Conservation (phyloP, 2,329 filamentous ascomycete species). For the Triangularia verruculosa region DNA sequence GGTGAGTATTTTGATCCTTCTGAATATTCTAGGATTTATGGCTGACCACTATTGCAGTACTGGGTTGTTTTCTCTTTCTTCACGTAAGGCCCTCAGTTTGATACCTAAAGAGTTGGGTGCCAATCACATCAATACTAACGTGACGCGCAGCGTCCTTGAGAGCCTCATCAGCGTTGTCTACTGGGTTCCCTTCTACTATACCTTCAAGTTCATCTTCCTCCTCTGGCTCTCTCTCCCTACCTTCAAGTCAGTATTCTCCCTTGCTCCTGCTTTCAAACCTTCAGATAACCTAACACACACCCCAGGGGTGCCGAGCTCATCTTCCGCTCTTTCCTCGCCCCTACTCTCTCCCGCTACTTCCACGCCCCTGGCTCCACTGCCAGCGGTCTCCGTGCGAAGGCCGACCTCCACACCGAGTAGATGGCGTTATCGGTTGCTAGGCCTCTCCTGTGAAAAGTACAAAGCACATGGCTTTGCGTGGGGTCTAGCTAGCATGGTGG, state of each 20-base stretch:
- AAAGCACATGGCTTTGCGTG: conserved; percentile 26
- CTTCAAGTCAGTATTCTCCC: conserved; percentile 68
- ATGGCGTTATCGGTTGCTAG: conserved; percentile 3
- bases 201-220: conserved; percentile 97
- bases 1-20: conserved; percentile 44
- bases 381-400: conserved; percentile 84
- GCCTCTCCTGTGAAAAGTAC: conserved; percentile 12
- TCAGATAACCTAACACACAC: conserved; percentile 21
- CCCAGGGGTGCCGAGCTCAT: conserved; percentile 87
- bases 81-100: conserved; percentile 48
- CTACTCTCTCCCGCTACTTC: conserved; percentile 93
- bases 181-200: conserved; percentile 99
- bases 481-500: conserved; percentile 5
- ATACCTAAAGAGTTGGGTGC: not conserved
- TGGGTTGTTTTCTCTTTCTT: conserved; percentile 85
- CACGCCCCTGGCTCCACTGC: conserved; percentile 65
- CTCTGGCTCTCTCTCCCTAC: conserved; percentile 96
- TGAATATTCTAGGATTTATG: conserved; percentile 1
- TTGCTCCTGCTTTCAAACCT: conserved; percentile 10
- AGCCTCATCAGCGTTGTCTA: conserved; percentile 81
- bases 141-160: conserved; percentile 63
- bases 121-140: not conserved
- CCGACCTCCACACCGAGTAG: conserved; percentile 72
- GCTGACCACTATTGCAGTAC: conserved; percentile 57
- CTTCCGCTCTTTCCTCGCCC: conserved; percentile 93